Evolutionary conservation across 768 basidiomycete genomes (phyloP), one percentile per base, ranked within the genome.

Genomic region (Rubroboletus pulcherrimus): DNA sequence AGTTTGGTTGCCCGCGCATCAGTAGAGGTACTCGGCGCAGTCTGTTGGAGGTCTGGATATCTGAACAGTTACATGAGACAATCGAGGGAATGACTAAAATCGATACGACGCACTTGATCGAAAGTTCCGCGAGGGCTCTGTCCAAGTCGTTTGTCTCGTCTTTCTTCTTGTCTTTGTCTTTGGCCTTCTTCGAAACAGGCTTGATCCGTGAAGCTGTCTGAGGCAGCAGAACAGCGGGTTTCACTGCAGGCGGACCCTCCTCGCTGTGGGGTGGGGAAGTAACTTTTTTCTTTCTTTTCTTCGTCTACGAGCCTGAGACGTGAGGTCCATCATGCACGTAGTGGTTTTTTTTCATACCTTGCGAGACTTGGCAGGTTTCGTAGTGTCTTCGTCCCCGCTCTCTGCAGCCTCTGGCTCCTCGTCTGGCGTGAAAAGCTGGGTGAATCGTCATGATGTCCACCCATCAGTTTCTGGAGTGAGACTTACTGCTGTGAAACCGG

Each of bases 81-180:
- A 19, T n/a, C 21, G 15, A 15, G 9, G 31, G 14, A 40, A 24
- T 26, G 46, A 21, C 26, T 11, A 5, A 24, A 31, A 46, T 7
- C 1, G 37, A 42, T 26, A 7, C 2, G 39, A 71, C 77, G 39
- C 68, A 90, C 89, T 91, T 87, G 47, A 85, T 57, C 1, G 87
- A 85, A n/a, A 98, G 77, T 63, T 97, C 93, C 2, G 86, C 88
- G 10, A 98, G 76, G 0, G 86, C 93, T 51, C 82, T 77, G 62
- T 97, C 93, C 29, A 98, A 74, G 59, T 98, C 93, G 63, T 94
- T 89, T 52, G 77, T 71, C 14, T 80, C 83, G 0, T 79, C 80
- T 49, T 83, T 86, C 33, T 68, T 74, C 71, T 83, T 85, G 52
- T 79, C 83, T 66, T 86, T 89, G 5, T 75, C 79, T 60, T 83